phyloP scores from a whole-genome alignment of 805 yeast genomes.

The Nakazawaea molendinolei region DNA sequence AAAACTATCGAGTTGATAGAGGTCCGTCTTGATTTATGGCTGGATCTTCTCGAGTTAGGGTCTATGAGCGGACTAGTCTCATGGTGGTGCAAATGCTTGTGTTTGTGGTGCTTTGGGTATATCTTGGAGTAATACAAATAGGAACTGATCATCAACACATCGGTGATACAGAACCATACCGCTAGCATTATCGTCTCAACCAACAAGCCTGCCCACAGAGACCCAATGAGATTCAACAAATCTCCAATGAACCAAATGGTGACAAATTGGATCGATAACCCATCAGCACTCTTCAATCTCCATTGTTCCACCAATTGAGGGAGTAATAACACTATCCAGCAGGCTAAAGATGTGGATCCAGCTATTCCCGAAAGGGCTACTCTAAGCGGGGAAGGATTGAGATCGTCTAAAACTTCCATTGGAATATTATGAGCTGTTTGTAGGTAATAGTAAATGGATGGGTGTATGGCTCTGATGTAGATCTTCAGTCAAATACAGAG shows the following conservation, averaged over 20 bases:
- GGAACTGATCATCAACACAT: slow-evolving; percentile 47
- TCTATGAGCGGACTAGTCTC: slow-evolving; percentile 29
- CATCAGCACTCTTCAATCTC: slow-evolving; percentile 69
- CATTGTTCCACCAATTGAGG: slow-evolving; percentile 81
- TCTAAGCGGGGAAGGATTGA: slow-evolving; percentile 26
- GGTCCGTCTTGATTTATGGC: slow-evolving; percentile 30
- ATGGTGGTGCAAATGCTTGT: slow-evolving; percentile 9
- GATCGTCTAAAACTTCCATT: neutral
- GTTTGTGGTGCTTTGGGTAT: slow-evolving; percentile 32
- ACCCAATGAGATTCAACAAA: slow-evolving; percentile 56
- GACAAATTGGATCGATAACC: slow-evolving; percentile 64
- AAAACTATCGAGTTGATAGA: slow-evolving; percentile 45
- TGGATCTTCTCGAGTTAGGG: slow-evolving; percentile 26
- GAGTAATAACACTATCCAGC: slow-evolving; percentile 71
- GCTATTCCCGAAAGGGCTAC: slow-evolving; percentile 50
- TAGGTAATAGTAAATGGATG: no score
- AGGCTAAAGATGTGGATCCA: slow-evolving; percentile 68
- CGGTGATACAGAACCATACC: slow-evolving; percentile 72
- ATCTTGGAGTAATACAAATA: slow-evolving; percentile 50
- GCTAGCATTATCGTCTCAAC: slow-evolving; percentile 69
- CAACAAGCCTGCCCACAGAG: slow-evolving; percentile 62
- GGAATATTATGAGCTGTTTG: neutral
- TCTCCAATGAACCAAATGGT: slow-evolving; percentile 71
- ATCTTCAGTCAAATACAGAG: no score
- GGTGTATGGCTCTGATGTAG: no score